Evolutionary conservation across 164 flowering plant species (phyloP).

Genomic region (Vitis cinerea): DNA sequence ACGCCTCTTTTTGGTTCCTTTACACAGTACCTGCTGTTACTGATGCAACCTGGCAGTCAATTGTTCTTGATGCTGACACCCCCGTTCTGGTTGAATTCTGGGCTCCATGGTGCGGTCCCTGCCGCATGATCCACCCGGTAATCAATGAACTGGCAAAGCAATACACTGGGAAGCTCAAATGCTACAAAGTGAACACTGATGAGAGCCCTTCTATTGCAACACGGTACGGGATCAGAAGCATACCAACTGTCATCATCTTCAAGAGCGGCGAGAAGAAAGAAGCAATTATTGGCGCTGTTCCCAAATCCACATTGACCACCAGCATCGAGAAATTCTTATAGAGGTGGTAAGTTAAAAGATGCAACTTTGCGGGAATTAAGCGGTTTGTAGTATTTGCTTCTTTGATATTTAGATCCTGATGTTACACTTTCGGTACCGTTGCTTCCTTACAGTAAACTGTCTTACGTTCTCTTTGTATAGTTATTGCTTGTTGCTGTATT

Average conservation of each 20-base stretch:
- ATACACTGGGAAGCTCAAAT: slow-evolving; percentile 76
- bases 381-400: slow-evolving; percentile 4
- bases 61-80: slow-evolving; percentile 50
- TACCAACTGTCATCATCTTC: slow-evolving; percentile 87
- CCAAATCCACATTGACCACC: slow-evolving; percentile 63
- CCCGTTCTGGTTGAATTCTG: slow-evolving; percentile 89
- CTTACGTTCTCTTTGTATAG: slow-evolving; percentile 22
- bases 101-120: slow-evolving; percentile 99
- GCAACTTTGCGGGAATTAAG: not conserved
- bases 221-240: slow-evolving; percentile 79
- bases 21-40: slow-evolving; percentile 61
- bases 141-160: slow-evolving; percentile 64
- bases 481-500: slow-evolving; percentile 12
- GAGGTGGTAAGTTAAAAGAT: slow-evolving; percentile 22
- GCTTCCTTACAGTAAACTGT: slow-evolving; percentile 8
- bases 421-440: slow-evolving; percentile 2
- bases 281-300: slow-evolving; percentile 84
- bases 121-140: slow-evolving; percentile 85
- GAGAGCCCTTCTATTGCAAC: slow-evolving; percentile 67
- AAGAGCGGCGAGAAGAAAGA: slow-evolving; percentile 91
- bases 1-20: not conserved
- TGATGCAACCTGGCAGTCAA: slow-evolving; percentile 68
- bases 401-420: not conserved
- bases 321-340: slow-evolving; percentile 78
- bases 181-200: slow-evolving; percentile 82